Base-by-base conservation (phyloP, 305 asterid genomes). In the Euphrasia arctica region DNA sequence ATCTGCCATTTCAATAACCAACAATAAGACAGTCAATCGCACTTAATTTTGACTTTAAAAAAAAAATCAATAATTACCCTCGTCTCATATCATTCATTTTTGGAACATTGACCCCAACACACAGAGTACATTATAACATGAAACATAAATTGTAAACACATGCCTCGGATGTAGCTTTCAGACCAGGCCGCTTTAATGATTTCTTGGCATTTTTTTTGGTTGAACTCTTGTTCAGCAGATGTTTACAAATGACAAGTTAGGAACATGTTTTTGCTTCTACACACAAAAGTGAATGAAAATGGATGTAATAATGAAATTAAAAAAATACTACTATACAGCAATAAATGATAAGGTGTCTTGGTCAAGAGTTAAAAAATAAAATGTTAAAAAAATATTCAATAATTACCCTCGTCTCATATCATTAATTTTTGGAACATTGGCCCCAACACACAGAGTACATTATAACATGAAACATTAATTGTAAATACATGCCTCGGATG, bases 151-250 rank as follows among this genome's bases (percentile, higher is more conserved):
- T 13, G 55, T 50, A 50, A 50, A 14, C 14, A 50, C 55, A 70
- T 78, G 73, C 97, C 95, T 80, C 77, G 2, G 95, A 43, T 39
- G 80, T 69, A 25, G 96, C 94, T 85, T 91, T 91, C 58, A 91
- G 78, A 72, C 89, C 96, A 13, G 98, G 96, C 63, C 98, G 78
- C 82, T 77, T 83, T 18, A 84, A 64, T 64, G 79, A 22, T 55
- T 71, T 71, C 65, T 82, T 88, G 1, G 61, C 25, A 31, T 49
- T 57, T 18, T 67, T 81, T 47, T 73, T 82, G 5, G 68, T 8
- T 4, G 5, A 8, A 22, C 31, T 60, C 41, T 41, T 39, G 56
- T 43, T 72, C 95, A 86, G 82, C 79, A 82, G 60, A 67, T 22
- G 15, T 69, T 72, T 45, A 18, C 31, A 49, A 63, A 70, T 13